Evolutionary conservation across 140 eudicot genomes (phyloP).

Genomic region (Bidens hawaiensis): DNA sequence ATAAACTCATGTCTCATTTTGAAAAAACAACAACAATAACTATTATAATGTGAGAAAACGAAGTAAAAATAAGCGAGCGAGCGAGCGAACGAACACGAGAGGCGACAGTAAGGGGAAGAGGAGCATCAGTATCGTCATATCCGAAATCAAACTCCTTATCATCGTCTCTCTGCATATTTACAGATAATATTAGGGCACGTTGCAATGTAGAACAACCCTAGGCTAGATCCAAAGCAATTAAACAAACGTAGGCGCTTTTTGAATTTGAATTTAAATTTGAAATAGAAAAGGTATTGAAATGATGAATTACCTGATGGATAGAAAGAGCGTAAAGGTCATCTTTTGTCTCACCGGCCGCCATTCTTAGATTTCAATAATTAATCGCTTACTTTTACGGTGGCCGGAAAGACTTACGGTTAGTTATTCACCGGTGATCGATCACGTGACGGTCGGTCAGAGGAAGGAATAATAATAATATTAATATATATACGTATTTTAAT

Average conservation of each 20-base stretch:
- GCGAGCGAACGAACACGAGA: slow-evolving; percentile 54
- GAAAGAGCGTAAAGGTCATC: slow-evolving; percentile 35
- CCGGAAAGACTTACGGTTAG: no score
- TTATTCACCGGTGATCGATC: no score
- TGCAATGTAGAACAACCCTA: slow-evolving; percentile 30
- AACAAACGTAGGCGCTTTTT: neutral
- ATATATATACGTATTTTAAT: no score
- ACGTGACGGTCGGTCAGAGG: no score
- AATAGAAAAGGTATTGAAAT: neutral
- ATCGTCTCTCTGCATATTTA: slow-evolving; percentile 87
- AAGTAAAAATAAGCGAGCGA: no score
- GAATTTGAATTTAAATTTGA: neutral
- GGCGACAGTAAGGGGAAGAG: slow-evolving; percentile 79
- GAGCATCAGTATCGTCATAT: slow-evolving; percentile 56
- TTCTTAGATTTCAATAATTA: slow-evolving; percentile 11
- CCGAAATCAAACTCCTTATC: slow-evolving; percentile 57
- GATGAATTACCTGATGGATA: slow-evolving; percentile 21
- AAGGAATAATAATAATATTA: no score
- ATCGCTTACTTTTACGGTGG: no score
- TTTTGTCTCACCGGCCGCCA: slow-evolving; percentile 29
- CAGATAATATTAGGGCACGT: neutral
- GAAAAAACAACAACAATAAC: neutral
- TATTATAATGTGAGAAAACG: neutral
- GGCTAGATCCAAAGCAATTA: slow-evolving; percentile 20
- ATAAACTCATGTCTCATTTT: neutral